Conservation (phyloP, 495 filamentous ascomycete species). For the Monascus purpureus region DNA sequence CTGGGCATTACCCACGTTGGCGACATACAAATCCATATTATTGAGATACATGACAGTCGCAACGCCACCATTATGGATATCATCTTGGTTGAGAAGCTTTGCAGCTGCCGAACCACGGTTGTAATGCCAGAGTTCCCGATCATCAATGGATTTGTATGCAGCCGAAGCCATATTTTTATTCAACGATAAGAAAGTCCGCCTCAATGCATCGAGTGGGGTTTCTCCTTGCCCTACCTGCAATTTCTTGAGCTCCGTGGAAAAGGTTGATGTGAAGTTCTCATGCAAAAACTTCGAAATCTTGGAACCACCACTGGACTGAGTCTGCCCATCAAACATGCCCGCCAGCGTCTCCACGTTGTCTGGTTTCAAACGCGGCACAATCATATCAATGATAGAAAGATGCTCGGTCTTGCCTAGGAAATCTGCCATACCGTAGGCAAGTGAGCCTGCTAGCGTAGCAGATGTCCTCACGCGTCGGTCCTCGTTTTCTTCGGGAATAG, state of each 20-base stretch:
- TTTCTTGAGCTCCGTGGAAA: constrained; percentile 67
- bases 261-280: constrained; percentile 78
- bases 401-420: constrained; percentile 88
- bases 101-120: constrained; percentile 58
- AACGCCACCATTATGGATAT: constrained; percentile 76
- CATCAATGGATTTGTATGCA: constrained; percentile 72
- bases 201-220: constrained; percentile 65
- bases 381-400: constrained; percentile 93
- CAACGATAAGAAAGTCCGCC: constrained; percentile 72
- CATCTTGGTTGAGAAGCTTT: constrained; percentile 66
- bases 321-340: constrained; percentile 90
- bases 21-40: constrained; percentile 79
- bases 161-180: constrained; percentile 89
- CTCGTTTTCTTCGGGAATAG: constrained; percentile 85
- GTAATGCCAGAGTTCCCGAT: constrained; percentile 42
- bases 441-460: constrained; percentile 71
- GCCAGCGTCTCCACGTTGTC: constrained; percentile 80
- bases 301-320: constrained; percentile 70
- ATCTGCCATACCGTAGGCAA: constrained; percentile 97
- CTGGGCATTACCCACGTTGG: constrained; percentile 90
- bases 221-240: constrained; percentile 37
- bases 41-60: constrained; percentile 86
- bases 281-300: constrained; percentile 93
- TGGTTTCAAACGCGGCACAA: constrained; percentile 85
- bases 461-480: constrained; percentile 92